Evolutionary conservation across 208 protist species (phyloP).

Genomic region (Trypanosoma vivax): DNA sequence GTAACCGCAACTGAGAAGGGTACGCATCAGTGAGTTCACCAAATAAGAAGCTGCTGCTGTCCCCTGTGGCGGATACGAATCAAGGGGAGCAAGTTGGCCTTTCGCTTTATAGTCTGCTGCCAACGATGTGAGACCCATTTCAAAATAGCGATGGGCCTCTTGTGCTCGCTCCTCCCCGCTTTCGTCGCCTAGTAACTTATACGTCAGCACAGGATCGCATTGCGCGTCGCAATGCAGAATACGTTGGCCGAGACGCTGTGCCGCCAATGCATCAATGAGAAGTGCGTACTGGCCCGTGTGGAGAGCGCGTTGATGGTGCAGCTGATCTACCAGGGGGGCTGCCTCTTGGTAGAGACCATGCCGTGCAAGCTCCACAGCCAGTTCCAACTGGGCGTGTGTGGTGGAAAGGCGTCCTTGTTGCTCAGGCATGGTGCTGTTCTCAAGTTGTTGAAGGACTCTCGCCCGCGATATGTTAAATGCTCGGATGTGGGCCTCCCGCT

Average conservation of each 20-base stretch:
- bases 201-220: constrained; percentile 67
- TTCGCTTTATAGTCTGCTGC: constrained; percentile 1
- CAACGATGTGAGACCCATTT: constrained; percentile 44
- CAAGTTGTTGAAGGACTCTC: constrained; percentile 11
- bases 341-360: constrained; percentile 61
- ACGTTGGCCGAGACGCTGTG: constrained; percentile 31
- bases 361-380: constrained; percentile 37
- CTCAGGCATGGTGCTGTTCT: background rate
- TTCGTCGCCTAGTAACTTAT: constrained; percentile 67
- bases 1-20: constrained; percentile 75
- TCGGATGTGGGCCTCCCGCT: constrained; percentile 27
- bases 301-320: constrained; percentile 43
- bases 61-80: background rate
- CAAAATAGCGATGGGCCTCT: constrained; percentile 73
- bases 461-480: constrained; percentile 23
- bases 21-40: constrained; percentile 68
- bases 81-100: background rate
- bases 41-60: constrained; percentile 60
- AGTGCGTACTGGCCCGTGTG: constrained; percentile 37
- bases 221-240: constrained; percentile 61
- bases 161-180: constrained; percentile 68
- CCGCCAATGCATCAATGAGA: constrained; percentile 42
- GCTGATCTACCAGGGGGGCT: constrained; percentile 30
- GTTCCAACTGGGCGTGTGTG: constrained; percentile 12
- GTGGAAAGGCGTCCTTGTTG: constrained; percentile 5